phyloP scores from a whole-genome alignment of 2,329 filamentous ascomycete genomes.

The Emergomyces orientalis region DNA sequence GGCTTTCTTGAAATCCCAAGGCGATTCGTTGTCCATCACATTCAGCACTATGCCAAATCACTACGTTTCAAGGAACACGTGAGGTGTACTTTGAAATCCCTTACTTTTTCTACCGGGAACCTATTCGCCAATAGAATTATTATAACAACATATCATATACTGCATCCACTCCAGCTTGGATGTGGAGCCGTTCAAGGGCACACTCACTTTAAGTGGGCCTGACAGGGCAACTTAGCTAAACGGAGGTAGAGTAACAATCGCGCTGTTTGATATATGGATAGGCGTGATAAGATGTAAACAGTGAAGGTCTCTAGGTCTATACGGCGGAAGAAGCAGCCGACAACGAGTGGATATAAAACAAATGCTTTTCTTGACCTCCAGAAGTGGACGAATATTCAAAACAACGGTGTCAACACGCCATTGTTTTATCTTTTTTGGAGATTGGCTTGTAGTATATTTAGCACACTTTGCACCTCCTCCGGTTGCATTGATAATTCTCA shows the following conservation, averaged over 20 bases:
- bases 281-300: not conserved
- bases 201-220: not conserved
- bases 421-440: not conserved
- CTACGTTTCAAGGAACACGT: not conserved
- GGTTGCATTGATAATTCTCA: not conserved
- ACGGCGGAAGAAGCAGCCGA: not conserved
- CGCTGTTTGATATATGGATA: not conserved
- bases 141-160: too few species aligned
- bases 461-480: not conserved
- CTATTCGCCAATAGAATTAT: not conserved
- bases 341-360: not conserved
- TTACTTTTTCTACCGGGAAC: not conserved
- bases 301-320: not conserved
- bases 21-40: not conserved
- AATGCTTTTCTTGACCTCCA: not conserved
- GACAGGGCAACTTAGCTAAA: not conserved
- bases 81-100: not conserved
- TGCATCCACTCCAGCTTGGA: too few species aligned
- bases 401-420: not conserved
- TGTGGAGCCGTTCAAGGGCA: too few species aligned
- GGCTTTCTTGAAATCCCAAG: not conserved
- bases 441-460: slow-evolving; percentile 2
- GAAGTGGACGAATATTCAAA: not conserved
- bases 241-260: not conserved
- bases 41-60: not conserved